phyloP scores from a whole-genome alignment of 2,329 filamentous ascomycete genomes.

The Colletotrichum paranaense region DNA sequence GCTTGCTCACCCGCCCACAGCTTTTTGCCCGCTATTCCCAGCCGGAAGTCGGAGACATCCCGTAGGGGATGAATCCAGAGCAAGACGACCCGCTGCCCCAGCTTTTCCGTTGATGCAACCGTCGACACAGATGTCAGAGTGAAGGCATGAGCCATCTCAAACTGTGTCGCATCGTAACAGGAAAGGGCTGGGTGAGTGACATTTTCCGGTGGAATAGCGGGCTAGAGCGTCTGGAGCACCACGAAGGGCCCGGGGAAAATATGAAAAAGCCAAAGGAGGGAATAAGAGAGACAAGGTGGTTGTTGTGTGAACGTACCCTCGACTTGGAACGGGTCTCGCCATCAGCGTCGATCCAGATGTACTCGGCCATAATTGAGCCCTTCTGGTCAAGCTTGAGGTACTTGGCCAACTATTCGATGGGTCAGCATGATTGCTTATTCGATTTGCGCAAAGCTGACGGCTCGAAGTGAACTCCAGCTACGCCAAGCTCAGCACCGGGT shows the following conservation, averaged over 20 bases:
- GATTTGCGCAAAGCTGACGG: background rate
- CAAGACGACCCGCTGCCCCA: conserved; percentile 13
- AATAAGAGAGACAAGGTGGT: conserved; percentile 37
- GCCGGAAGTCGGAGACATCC: conserved; percentile 16
- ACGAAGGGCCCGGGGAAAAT: background rate
- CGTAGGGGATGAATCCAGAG: conserved; percentile 6
- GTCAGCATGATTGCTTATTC: conserved; percentile 31
- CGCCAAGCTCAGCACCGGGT: background rate
- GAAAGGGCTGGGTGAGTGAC: background rate
- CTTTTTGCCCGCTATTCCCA: conserved; percentile 15
- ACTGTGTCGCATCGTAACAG: background rate
- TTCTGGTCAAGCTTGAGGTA: conserved; percentile 93
- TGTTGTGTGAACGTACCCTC: conserved; percentile 75
- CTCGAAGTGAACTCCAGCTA: background rate
- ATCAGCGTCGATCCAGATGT: conserved; percentile 91
- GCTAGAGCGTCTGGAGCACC: background rate
- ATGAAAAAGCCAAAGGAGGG: background rate
- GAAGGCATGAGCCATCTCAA: conserved; percentile 12
- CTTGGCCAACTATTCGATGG: conserved; percentile 78
- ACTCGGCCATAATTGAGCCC: conserved; percentile 91
- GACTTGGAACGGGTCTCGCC: conserved; percentile 94
- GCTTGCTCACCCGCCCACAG: background rate
- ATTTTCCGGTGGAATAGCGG: background rate
- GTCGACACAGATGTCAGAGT: background rate
- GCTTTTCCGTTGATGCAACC: background rate